phyloP scores from a whole-genome alignment of 2,329 filamentous ascomycete species.

The Lomentospora prolificans region DNA sequence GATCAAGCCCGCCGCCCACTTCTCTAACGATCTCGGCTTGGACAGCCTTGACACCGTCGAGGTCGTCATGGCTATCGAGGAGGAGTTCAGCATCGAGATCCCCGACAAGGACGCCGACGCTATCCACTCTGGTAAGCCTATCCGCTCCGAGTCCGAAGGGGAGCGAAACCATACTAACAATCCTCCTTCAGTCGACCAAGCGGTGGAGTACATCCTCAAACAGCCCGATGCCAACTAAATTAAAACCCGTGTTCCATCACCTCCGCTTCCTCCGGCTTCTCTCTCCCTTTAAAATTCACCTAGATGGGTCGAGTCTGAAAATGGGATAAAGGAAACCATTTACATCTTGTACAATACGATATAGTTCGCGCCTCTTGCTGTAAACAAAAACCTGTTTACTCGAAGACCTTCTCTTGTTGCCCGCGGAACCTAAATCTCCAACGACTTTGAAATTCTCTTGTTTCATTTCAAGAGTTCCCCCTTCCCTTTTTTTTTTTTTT shows the following conservation, averaged over 20 bases:
- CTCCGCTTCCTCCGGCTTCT: neutral
- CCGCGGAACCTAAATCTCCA: neutral
- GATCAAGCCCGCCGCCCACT: slow-evolving; percentile 80
- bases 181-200: slow-evolving; percentile 65
- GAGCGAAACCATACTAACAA: neutral
- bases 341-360: slow-evolving; percentile 12
- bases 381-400: neutral
- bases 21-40: slow-evolving; percentile 91
- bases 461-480: neutral
- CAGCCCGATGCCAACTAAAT: slow-evolving; percentile 77
- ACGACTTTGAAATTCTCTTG: neutral
- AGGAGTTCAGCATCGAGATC: slow-evolving; percentile 88
- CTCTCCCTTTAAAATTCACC: neutral
- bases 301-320: neutral
- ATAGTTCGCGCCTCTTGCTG: slow-evolving; percentile 4
- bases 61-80: slow-evolving; percentile 99
- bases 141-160: neutral
- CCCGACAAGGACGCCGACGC: slow-evolving; percentile 93
- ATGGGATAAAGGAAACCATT: neutral
- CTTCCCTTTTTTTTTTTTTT: neutral
- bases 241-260: neutral
- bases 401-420: neutral
- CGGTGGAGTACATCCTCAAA: slow-evolving; percentile 84
- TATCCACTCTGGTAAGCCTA: slow-evolving; percentile 78
- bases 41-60: slow-evolving; percentile 98